phyloP scores from a whole-genome alignment of 148 eudicot species.

The Cornus controversa region DNA sequence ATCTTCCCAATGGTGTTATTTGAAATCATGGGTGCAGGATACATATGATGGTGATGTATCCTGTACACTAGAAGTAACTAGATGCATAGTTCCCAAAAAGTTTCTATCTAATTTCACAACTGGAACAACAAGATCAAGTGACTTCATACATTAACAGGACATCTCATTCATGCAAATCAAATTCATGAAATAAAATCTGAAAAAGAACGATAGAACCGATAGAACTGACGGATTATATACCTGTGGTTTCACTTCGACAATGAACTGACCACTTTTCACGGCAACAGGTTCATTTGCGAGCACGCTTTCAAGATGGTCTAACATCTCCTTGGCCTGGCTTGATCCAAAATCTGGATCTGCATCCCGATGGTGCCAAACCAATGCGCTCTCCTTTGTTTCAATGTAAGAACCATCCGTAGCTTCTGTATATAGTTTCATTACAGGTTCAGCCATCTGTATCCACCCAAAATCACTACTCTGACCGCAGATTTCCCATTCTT shows the following conservation, averaged over 20 bases:
- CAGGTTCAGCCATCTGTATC: conserved; percentile 50
- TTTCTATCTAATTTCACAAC: not conserved
- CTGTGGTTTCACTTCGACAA: conserved; percentile 55
- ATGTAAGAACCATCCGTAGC: conserved; percentile 48
- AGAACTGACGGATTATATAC: conserved; percentile 11
- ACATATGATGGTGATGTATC: not conserved
- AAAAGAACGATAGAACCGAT: not conserved
- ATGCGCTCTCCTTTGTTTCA: conserved; percentile 45
- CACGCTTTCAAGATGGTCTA: conserved; percentile 51
- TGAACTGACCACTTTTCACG: conserved; percentile 47
- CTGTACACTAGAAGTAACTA: not conserved
- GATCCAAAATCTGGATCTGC: conserved; percentile 54
- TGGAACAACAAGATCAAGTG: not conserved
- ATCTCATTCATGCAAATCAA: not conserved
- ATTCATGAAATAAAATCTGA: too few species aligned
- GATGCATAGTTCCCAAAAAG: not conserved
- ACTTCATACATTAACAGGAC: not conserved
- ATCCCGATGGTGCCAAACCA: conserved; percentile 52
- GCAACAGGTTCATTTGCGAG: conserved; percentile 47
- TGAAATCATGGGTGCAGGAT: not conserved
- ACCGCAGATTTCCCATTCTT: conserved; percentile 41
- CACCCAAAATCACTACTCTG: conserved; percentile 44
- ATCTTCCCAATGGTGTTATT: not conserved
- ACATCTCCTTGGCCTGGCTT: conserved; percentile 48
- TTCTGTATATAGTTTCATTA: conserved; percentile 43